A percentile compares a stretch with the other conserved stretches of the same genome.
Evolutionary conservation across 1,284 basidiomycete species (phyloP).

Genomic region (Vanrija sp.): DNA sequence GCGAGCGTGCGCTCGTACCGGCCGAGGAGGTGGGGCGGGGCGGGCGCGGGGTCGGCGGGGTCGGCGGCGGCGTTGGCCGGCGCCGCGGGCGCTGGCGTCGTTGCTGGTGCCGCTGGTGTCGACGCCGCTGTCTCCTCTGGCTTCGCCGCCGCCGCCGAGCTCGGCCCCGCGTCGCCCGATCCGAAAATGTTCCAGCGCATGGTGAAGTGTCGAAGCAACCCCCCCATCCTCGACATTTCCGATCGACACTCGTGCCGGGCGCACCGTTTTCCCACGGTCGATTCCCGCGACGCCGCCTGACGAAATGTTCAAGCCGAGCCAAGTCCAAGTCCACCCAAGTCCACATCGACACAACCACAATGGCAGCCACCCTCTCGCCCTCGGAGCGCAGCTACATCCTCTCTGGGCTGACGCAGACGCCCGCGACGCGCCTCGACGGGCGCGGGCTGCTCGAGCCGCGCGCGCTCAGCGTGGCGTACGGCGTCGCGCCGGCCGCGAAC

Average conservation of each 20-base stretch:
- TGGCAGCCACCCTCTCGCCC: conserved; percentile 33
- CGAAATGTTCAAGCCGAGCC: background rate
- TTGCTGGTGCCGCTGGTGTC: too few species aligned
- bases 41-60: background rate
- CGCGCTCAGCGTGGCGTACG: conserved; percentile 37
- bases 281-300: background rate
- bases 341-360: conserved; percentile 1
- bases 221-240: background rate
- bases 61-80: too few species aligned
- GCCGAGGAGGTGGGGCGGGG: conserved; percentile 16
- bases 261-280: background rate
- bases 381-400: conserved; percentile 46
- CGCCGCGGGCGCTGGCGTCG: too few species aligned
- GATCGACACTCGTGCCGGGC: too few species aligned
- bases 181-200: too few species aligned
- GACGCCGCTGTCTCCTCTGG: background rate
- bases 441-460: conserved; percentile 34
- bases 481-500: conserved; percentile 45
- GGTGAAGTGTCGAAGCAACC: too few species aligned
- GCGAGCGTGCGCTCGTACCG: conserved; percentile 34
- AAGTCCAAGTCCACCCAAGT: background rate
- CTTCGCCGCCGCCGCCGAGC: too few species aligned
- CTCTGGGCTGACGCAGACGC: conserved; percentile 36
- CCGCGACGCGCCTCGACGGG: conserved; percentile 37
- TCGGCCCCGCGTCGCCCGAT: background rate